A percentile compares a stretch with the other conserved stretches of the same genome.
Evolutionary conservation across 164 flowering plant species (phyloP).

Genomic region (Macadamia tetraphylla): DNA sequence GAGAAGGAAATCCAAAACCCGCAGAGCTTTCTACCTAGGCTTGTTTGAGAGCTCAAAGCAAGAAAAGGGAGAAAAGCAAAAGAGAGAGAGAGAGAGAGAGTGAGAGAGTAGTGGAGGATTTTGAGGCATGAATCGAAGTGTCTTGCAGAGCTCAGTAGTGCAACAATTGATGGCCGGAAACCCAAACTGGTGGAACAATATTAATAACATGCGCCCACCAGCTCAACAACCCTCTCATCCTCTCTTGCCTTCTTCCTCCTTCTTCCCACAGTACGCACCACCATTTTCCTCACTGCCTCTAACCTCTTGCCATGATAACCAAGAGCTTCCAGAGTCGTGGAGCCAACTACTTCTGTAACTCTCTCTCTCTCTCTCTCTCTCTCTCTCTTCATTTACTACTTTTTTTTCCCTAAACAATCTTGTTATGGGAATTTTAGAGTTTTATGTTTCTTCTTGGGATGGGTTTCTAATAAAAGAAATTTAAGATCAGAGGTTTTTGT

Average conservation of each 20-base stretch:
- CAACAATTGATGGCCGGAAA: conserved; percentile 69
- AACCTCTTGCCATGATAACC: conserved; percentile 29
- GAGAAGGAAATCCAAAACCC: conserved; percentile 18
- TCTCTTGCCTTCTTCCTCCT: conserved; percentile 23
- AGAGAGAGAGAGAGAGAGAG: conserved; percentile 4
- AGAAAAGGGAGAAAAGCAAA: not conserved
- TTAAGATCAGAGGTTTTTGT: not conserved
- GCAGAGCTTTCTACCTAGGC: conserved; percentile 27
- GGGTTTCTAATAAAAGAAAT: not conserved
- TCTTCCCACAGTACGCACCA: conserved; percentile 18
- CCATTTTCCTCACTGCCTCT: conserved; percentile 31
- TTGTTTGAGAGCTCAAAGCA: conserved; percentile 19
- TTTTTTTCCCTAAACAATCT: not conserved
- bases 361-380: conserved; percentile 17
- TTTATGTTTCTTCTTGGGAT: not conserved
- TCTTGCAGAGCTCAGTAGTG: conserved; percentile 44
- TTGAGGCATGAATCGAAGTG: conserved; percentile 41
- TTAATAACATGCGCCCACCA: conserved; percentile 32
- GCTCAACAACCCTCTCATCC: conserved; percentile 23
- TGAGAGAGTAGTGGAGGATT: not conserved
- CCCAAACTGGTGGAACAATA: conserved; percentile 73
- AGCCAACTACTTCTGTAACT: conserved; percentile 68
- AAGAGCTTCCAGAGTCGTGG: conserved; percentile 67
- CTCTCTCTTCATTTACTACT: not conserved
- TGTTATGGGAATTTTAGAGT: not conserved